These are phyloP conservation scores for Cnidoscolus chayamansa DNA, from an alignment of 441 rosid genomes.

Conservation along the genomic window DNA sequence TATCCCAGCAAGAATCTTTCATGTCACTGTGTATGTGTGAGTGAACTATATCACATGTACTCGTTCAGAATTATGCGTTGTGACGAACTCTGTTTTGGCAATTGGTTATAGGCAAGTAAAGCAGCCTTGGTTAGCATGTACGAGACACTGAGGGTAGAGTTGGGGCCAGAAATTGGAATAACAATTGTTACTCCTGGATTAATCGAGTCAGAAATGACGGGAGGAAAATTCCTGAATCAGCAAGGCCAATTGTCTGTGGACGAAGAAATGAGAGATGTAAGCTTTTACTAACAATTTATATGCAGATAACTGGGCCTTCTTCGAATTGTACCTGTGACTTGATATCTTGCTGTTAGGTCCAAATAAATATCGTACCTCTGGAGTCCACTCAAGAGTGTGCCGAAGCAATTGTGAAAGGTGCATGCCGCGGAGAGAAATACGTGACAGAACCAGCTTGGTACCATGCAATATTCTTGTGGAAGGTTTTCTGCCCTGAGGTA, in stretches of 20 bases:
- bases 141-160: constrained; percentile 39
- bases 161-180: constrained; percentile 32
- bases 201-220: constrained; percentile 35
- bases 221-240: constrained; percentile 32
- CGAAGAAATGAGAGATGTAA: constrained; percentile 40
- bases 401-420: constrained; percentile 37
- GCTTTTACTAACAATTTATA: constrained; percentile 4
- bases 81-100: neutral
- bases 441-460: constrained; percentile 43
- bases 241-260: constrained; percentile 37
- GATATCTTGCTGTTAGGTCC: constrained; percentile 27
- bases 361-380: constrained; percentile 32
- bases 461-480: constrained; percentile 28
- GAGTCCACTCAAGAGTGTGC: constrained; percentile 33
- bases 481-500: constrained; percentile 39
- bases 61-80: neutral
- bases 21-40: no score
- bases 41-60: no score
- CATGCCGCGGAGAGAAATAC: constrained; percentile 41
- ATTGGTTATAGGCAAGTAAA: constrained; percentile 40
- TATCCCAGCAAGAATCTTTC: neutral
- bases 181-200: constrained; percentile 46
- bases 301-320: neutral
- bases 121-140: constrained; percentile 38
- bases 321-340: neutral